These are phyloP conservation scores for Elongisporangium anandrum DNA, from an alignment of 352 stramenopile species.

Conservation along the genomic window DNA sequence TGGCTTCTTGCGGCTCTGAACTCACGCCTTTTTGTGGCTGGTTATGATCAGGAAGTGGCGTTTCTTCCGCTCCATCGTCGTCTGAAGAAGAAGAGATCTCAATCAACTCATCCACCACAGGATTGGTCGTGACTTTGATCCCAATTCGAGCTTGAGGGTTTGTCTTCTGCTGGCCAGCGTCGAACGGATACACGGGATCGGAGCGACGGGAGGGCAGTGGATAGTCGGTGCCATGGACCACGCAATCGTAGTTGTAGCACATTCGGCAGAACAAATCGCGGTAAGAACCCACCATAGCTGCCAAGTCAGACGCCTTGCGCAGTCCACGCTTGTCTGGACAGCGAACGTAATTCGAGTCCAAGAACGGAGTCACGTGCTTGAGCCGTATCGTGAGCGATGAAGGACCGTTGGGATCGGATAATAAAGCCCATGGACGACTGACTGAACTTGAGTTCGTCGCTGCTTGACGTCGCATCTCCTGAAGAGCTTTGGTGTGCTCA, in stretches of 20 bases:
- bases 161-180: constrained; percentile 10
- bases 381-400: constrained; percentile 18
- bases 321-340: constrained; percentile 27
- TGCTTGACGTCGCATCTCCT: neutral
- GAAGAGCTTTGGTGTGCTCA: neutral
- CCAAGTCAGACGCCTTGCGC: constrained; percentile 37
- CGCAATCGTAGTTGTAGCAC: constrained; percentile 91
- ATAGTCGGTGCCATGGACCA: constrained; percentile 80
- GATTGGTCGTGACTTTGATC: constrained; percentile 4
- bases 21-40: neutral
- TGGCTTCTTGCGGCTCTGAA: neutral
- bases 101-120: neutral
- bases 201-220: constrained; percentile 35
- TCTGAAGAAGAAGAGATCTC: neutral
- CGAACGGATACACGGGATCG: constrained; percentile 57
- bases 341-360: constrained; percentile 51
- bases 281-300: constrained; percentile 69
- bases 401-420: neutral
- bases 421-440: neutral
- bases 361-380: constrained; percentile 37
- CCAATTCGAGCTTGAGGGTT: neutral
- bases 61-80: neutral
- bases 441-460: neutral
- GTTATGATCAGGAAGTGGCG: no score
- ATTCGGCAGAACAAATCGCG: constrained; percentile 85